These are phyloP conservation scores for Phytophthora idaei DNA, from an alignment of 352 stramenopile genomes.

Conservation along the genomic window DNA sequence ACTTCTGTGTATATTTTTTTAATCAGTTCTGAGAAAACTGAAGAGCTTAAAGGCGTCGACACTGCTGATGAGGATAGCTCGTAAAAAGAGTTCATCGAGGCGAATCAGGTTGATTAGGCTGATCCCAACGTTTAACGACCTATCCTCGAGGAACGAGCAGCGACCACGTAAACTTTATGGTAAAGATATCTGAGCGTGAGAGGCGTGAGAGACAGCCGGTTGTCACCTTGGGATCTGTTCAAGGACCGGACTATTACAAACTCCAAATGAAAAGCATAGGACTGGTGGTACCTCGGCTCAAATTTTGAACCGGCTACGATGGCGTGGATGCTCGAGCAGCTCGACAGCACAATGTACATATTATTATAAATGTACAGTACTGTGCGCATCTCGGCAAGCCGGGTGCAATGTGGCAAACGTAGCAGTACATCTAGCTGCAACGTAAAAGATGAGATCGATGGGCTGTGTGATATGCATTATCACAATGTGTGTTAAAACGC, in stretches of 20 bases:
- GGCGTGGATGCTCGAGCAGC: not conserved
- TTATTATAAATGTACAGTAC: too few species aligned
- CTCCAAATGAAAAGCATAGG: not conserved
- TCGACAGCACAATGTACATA: not conserved
- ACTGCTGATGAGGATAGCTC: too few species aligned
- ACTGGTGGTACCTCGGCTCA: not conserved
- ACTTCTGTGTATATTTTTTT: too few species aligned
- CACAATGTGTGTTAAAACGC: too few species aligned
- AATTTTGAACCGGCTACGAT: not conserved
- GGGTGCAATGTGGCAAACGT: too few species aligned
- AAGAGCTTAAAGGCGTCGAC: too few species aligned
- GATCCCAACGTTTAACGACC: not conserved
- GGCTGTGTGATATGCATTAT: too few species aligned
- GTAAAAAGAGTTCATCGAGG: too few species aligned
- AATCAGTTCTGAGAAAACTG: too few species aligned
- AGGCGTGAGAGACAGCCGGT: not conserved
- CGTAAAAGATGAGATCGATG: too few species aligned
- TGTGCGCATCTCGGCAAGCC: too few species aligned
- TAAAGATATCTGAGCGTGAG: not conserved
- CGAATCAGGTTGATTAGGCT: not conserved
- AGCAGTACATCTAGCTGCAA: too few species aligned
- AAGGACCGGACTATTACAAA: not conserved
- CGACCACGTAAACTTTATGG: not conserved
- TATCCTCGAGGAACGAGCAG: not conserved
- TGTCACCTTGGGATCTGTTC: not conserved